Conservation (phyloP, 306 rosid genomes). For the Crataegus laevigata region DNA sequence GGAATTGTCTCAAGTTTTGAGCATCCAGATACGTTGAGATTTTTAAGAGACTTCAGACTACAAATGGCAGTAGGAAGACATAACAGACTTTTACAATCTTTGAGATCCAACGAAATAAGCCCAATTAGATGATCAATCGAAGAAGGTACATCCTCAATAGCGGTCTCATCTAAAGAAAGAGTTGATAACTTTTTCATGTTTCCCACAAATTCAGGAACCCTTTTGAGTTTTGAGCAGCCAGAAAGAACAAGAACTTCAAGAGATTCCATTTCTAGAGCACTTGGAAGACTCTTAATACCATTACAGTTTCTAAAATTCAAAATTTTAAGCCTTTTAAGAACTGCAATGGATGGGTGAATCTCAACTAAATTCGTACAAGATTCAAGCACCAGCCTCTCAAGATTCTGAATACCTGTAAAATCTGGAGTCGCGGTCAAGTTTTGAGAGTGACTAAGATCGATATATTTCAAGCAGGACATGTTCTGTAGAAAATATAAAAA, state of each 20-base stretch:
- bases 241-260: background rate
- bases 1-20: background rate
- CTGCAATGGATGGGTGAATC: conserved; percentile 8
- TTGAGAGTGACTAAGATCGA: background rate
- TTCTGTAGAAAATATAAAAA: background rate
- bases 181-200: background rate
- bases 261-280: background rate
- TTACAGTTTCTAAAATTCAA: background rate
- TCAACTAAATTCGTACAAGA: conserved; percentile 5
- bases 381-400: background rate
- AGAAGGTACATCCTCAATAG: background rate
- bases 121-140: background rate
- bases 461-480: background rate
- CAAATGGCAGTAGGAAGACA: background rate
- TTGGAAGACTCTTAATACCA: conserved; percentile 1
- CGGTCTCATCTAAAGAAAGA: background rate
- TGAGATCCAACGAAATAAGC: background rate
- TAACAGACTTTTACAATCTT: background rate
- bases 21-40: background rate
- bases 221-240: conserved; percentile 1
- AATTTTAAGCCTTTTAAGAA: background rate
- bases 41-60: background rate
- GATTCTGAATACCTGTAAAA: conserved; percentile 4
- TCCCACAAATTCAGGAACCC: conserved; percentile 3
- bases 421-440: conserved; percentile 13